These are phyloP conservation scores for Cystobasidium ongulense DNA, from an alignment of 768 basidiomycete genomes.

Conservation along the genomic window DNA sequence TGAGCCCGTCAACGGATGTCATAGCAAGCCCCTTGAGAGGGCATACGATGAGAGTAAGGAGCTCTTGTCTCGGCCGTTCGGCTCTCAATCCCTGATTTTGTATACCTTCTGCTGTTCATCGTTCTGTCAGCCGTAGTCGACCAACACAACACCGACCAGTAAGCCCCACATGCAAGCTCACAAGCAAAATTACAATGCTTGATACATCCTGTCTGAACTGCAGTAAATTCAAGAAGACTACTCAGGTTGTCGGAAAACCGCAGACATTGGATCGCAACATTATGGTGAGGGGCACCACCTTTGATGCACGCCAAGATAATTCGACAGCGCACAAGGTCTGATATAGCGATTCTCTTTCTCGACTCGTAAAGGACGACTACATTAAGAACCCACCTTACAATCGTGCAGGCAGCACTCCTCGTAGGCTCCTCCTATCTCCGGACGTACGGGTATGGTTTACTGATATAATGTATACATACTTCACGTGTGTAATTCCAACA, in stretches of 20 bases:
- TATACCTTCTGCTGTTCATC: not conserved
- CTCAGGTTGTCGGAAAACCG: constrained; percentile 27
- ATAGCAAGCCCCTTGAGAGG: constrained; percentile 8
- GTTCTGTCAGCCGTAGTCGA: not conserved
- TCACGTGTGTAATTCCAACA: no score
- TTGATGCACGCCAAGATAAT: not conserved
- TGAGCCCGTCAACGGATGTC: not conserved
- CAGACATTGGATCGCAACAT: constrained; percentile 12
- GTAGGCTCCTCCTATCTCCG: not conserved
- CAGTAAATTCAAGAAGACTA: constrained; percentile 31
- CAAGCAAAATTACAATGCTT: not conserved
- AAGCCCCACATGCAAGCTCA: not conserved
- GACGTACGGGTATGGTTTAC: no score
- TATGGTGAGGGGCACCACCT: not conserved
- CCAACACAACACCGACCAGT: not conserved
- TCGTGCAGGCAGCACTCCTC: not conserved
- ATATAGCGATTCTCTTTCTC: not conserved
- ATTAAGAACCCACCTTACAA: constrained; percentile 27
- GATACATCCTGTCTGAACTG: not conserved
- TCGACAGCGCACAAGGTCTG: not conserved
- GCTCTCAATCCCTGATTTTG: not conserved
- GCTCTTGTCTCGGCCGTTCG: not conserved
- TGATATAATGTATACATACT: no score
- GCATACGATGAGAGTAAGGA: not conserved
- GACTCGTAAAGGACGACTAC: constrained; percentile 19